Percentiles rank a stretch among this genome's conserved stretches.
phyloP scores from a whole-genome alignment of 495 filamentous ascomycete species.

The Penicillium roqueforti region DNA sequence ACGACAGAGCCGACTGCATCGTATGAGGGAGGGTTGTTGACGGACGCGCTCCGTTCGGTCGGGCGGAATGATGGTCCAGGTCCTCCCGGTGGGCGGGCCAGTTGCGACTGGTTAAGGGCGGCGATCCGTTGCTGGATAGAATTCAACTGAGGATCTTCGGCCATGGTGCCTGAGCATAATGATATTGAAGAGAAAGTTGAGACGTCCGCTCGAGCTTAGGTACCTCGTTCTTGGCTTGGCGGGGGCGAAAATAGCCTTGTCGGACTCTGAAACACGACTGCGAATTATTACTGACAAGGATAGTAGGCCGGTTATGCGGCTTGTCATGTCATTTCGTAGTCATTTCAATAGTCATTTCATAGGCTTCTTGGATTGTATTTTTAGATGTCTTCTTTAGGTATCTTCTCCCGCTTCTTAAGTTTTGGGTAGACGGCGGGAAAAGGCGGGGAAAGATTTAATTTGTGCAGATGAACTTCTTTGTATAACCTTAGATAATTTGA shows the following conservation, averaged over 20 bases:
- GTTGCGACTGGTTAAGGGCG: slow-evolving; percentile 53
- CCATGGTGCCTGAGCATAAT: slow-evolving; percentile 12
- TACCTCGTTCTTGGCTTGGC: slow-evolving; percentile 17
- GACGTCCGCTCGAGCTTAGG: slow-evolving; percentile 4
- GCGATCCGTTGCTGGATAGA: slow-evolving; percentile 59
- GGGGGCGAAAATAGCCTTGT: slow-evolving; percentile 13
- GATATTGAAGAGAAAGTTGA: not conserved
- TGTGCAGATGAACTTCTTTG: no score
- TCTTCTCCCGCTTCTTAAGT: no score
- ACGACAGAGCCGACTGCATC: slow-evolving; percentile 32
- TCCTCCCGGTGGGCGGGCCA: slow-evolving; percentile 34
- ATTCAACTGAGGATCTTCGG: slow-evolving; percentile 40
- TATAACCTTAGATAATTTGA: no score
- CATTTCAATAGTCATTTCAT: no score
- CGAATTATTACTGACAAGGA: no score
- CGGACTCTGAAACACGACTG: slow-evolving; percentile 1
- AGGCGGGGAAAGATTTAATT: no score
- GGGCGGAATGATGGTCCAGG: slow-evolving; percentile 29
- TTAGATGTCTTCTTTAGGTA: no score
- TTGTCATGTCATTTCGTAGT: no score
- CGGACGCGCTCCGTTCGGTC: slow-evolving; percentile 40
- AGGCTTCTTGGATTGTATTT: no score
- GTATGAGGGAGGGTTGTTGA: slow-evolving; percentile 44
- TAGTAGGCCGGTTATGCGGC: no score
- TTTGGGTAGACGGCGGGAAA: no score